Evolutionary conservation across 768 basidiomycete species (phyloP).

Genomic region (Lactarius indigo): DNA sequence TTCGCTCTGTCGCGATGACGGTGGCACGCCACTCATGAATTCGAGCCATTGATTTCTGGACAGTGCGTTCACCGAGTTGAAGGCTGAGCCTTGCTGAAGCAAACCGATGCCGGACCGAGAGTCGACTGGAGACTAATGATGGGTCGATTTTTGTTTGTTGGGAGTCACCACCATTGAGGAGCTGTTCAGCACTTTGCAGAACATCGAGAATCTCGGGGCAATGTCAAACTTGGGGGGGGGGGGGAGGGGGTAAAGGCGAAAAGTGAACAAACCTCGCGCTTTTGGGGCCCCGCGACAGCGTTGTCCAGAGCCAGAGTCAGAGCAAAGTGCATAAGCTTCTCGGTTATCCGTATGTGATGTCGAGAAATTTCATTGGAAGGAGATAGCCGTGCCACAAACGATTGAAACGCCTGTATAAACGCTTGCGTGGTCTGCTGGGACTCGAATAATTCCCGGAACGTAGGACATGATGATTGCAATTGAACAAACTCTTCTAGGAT

Average conservation of each 20-base stretch:
- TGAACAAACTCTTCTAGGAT: conserved; percentile 68
- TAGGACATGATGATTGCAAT: conserved; percentile 58
- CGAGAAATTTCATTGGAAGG: conserved; percentile 39
- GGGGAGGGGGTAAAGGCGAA: not conserved
- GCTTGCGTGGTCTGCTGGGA: conserved; percentile 65
- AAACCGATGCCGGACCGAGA: conserved; percentile 49
- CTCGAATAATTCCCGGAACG: conserved; percentile 70
- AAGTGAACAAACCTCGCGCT: conserved; percentile 54
- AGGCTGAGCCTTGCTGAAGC: conserved; percentile 57
- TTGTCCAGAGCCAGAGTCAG: conserved; percentile 64
- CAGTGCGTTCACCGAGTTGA: conserved; percentile 58
- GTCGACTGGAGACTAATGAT: conserved; percentile 46
- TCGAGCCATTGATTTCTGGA: conserved; percentile 58
- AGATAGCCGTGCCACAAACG: conserved; percentile 47
- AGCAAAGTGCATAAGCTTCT: conserved; percentile 70
- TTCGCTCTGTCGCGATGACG: conserved; percentile 64
- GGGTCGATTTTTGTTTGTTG: conserved; percentile 53
- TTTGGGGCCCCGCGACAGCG: conserved; percentile 58
- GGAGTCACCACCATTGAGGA: conserved; percentile 46
- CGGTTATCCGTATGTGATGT: conserved; percentile 51
- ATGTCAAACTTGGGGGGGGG: not conserved
- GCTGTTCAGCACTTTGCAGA: conserved; percentile 48
- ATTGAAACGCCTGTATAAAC: conserved; percentile 61
- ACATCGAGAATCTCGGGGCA: conserved; percentile 53
- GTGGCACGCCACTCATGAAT: conserved; percentile 73